A percentile compares a stretch with the other conserved stretches of the same genome.
Conservation (phyloP, 2,329 filamentous ascomycete species). For the Hypoxylon sp. region DNA sequence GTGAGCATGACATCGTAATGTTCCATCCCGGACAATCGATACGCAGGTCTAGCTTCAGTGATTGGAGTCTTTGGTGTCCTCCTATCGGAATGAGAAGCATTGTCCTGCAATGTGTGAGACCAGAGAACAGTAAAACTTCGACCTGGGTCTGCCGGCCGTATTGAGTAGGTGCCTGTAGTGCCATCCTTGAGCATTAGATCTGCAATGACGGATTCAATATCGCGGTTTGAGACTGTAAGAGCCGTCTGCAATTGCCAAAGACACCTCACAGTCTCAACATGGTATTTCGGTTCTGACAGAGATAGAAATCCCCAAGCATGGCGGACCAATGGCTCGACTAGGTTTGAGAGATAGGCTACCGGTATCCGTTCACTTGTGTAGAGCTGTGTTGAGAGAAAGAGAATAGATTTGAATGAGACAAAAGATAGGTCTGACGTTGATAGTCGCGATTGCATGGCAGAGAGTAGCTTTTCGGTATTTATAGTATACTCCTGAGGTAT, state of each 20-base stretch:
- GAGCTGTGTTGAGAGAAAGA: constrained; percentile 71
- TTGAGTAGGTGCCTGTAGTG: constrained; percentile 62
- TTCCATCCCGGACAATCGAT: constrained; percentile 68
- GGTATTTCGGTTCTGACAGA: constrained; percentile 88
- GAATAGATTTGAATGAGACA: constrained; percentile 69
- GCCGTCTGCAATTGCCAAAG: constrained; percentile 88
- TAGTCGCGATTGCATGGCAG: constrained; percentile 67
- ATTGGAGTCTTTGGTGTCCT: constrained; percentile 59
- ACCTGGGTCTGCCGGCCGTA: constrained; percentile 71
- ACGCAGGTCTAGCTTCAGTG: constrained; percentile 53
- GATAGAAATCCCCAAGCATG: constrained; percentile 86
- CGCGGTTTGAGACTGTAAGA: constrained; percentile 75
- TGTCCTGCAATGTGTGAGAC: constrained; percentile 81
- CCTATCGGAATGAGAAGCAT: constrained; percentile 61
- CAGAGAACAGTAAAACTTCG: constrained; percentile 83
- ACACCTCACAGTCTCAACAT: constrained; percentile 90
- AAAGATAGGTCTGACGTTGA: constrained; percentile 62
- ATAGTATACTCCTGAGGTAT: constrained; percentile 61
- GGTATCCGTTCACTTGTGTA: constrained; percentile 68
- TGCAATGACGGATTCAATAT: constrained; percentile 85
- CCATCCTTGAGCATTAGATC: constrained; percentile 75
- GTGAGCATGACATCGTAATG: constrained; percentile 82
- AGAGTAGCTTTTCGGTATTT: constrained; percentile 64
- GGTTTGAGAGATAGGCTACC: constrained; percentile 67
- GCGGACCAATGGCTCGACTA: constrained; percentile 78